Conservation (phyloP, 2,329 filamentous ascomycete species). For the Trichophyton benhamiae region DNA sequence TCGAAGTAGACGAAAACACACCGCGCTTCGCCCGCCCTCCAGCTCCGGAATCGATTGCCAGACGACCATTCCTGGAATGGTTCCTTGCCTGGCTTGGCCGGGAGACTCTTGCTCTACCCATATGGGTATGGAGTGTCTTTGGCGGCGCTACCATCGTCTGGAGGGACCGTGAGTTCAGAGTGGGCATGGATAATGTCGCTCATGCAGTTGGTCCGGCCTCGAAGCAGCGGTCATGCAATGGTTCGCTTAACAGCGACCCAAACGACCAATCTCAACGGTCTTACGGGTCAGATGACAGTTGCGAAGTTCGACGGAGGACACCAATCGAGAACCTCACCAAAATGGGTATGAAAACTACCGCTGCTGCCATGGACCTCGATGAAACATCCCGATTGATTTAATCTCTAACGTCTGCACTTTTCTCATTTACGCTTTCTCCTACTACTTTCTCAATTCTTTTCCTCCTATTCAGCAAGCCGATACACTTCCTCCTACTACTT, state of each 20-base stretch:
- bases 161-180: slow-evolving; percentile 71
- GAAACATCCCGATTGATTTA: slow-evolving; percentile 1
- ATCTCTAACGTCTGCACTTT: not conserved
- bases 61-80: slow-evolving; percentile 57
- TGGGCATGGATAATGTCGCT: slow-evolving; percentile 75
- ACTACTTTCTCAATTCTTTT: not conserved
- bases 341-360: slow-evolving; percentile 2
- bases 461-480: not conserved
- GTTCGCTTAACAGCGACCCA: not conserved
- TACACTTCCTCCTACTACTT: not conserved
- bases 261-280: not conserved
- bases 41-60: slow-evolving; percentile 33
- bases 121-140: slow-evolving; percentile 82
- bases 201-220: slow-evolving; percentile 32
- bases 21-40: slow-evolving; percentile 55
- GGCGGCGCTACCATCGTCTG: slow-evolving; percentile 80
- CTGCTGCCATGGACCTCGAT: slow-evolving; percentile 4
- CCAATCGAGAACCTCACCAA: slow-evolving; percentile 9
- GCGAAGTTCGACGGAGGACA: slow-evolving; percentile 8
- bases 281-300: slow-evolving; percentile 3
- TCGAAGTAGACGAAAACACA: slow-evolving; percentile 60
- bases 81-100: slow-evolving; percentile 71
- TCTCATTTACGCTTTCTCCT: not conserved
- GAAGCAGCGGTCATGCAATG: not conserved
- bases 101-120: slow-evolving; percentile 69